Evolutionary conservation across 208 protist species (phyloP), one percentile per base, ranked within the genome.

Genomic region (Wallacemonas sp.): DNA sequence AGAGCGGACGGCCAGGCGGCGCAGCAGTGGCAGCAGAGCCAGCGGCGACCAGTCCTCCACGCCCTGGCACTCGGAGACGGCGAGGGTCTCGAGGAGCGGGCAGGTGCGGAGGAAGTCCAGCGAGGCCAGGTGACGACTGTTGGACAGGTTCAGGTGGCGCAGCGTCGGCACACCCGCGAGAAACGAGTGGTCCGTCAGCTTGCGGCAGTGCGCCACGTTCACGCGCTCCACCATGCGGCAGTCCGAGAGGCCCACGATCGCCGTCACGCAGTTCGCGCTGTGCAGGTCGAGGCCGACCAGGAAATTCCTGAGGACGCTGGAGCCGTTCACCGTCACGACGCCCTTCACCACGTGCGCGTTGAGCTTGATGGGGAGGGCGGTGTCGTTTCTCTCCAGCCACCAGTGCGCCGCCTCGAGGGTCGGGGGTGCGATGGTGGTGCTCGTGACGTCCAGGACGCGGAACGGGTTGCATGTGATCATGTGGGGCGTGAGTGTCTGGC

Each of bases 291-390:
- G 52, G 32, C 11, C 32, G 30, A 41, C 52, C n/a, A 58, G 32
- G 24, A 24, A 27, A 38, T 34, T 26, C 16, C 17, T 16, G 29
- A 58, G 38, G 30, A 58, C 29, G 52, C 52, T 58, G 14, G 29
- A 58, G 29, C 3, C 52, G 32, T 58, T 39, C n/a, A 58, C 29
- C 52, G 17, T 21, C 30, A 58, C n/a, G 29, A 41, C 32, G 32
- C 52, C 52, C 17, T 33, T 39, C n/a, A 58, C 52, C 52, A 58
- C 38, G 52, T 58, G 52, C 4, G 52, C 52, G n/a, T 58, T 58
- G 8, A 58, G 16, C 52, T 58, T 58, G 52, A 58, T 39, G 30
- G 52, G 52, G 0, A 58, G 52, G 12, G 52, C 52, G 52, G n/a
- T 3, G 52, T 21, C 52, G 14, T 16, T 4, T 29, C 32, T 58